Base-by-base conservation (phyloP, 2,329 filamentous ascomycete genomes). In the Penicillium janthinellum region DNA sequence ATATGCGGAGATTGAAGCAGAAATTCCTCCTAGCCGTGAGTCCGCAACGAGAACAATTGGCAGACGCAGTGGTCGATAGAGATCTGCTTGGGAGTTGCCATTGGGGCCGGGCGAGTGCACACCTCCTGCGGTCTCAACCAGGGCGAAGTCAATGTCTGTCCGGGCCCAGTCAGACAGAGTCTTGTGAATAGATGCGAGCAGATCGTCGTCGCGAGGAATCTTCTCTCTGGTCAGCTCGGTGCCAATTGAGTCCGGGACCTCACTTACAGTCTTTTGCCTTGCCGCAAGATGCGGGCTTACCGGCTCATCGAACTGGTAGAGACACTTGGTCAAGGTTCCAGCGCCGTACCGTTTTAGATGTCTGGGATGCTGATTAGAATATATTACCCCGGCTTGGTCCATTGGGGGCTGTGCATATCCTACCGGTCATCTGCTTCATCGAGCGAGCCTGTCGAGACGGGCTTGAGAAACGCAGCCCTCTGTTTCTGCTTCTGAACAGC, bases 111-210 rank as follows among this genome's bases (percentile, higher is more conserved):
- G 91, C 0, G 90, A 94, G 62, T 94, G 87, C 0, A 94, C 89
- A 0, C 91, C 91, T 0, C 91, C 91, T 1, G 91, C 91, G 1
- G 91, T 95, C 73, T 96, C 91, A 48, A 95, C 80, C 49, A 96
- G 82, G 1, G 90, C 77, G 75, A 88, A 86, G n/a, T 84, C 84
- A 48, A 78, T 66, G 53, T 69, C 70, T 49, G 59, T 69, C 56
- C 58, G 66, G 31, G 79, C 70, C 66, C 75, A 73, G 53, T 65
- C 64, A 20, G 74, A 70, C 20, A 82, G 71, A 5, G 79, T 75
- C 38, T 77, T 70, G 50, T 82, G 78, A 35, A 88, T 79, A 7
- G 77, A 75, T 2, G 75, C 68, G 4, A 88, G 70, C 1, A 89
- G 78, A 1, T 79, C 74, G 12, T 81, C 73, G 1, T 85, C 80